Evolutionary conservation across 2,329 filamentous ascomycete genomes (phyloP).

Genomic region (Colletotrichum melonis): DNA sequence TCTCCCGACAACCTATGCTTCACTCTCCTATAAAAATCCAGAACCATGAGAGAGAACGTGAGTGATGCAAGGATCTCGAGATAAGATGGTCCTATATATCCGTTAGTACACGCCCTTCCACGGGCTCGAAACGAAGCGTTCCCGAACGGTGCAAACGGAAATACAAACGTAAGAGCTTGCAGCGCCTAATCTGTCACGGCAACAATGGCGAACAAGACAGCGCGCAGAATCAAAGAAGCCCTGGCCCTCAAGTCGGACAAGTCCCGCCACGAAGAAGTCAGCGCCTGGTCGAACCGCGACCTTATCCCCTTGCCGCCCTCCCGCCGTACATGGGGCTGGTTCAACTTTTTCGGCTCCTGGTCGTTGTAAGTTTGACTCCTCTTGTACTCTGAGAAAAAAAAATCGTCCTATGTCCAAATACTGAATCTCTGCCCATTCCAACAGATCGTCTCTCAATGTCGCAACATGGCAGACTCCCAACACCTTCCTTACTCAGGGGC

Average conservation of each 20-base stretch:
- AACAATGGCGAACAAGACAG: not conserved
- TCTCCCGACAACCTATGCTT: not conserved
- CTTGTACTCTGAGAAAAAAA: too few species aligned
- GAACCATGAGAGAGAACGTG: not conserved
- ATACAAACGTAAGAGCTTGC: not conserved
- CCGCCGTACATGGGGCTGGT: slow-evolving; percentile 59
- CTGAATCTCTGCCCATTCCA: not conserved
- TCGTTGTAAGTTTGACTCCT: slow-evolving; percentile 44
- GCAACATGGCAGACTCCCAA: slow-evolving; percentile 60
- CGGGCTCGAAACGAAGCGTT: not conserved
- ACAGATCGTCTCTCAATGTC: slow-evolving; percentile 48
- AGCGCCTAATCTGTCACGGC: too few species aligned
- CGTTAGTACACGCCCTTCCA: not conserved
- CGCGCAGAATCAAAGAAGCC: slow-evolving; percentile 43
- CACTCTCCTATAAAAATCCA: not conserved
- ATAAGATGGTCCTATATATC: not conserved
- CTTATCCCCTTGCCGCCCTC: slow-evolving; percentile 51
- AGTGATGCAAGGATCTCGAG: not conserved
- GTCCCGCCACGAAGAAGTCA: slow-evolving; percentile 55
- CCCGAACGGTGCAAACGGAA: too few species aligned
- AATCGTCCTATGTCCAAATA: rapidly evolving
- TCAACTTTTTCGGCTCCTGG: slow-evolving; percentile 56
- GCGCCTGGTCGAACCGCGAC: slow-evolving; percentile 60
- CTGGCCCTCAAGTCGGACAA: slow-evolving; percentile 52
- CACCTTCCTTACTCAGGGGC: slow-evolving; percentile 57